phyloP scores from a whole-genome alignment of 495 filamentous ascomycete species.

The Xeromyces bisporus region DNA sequence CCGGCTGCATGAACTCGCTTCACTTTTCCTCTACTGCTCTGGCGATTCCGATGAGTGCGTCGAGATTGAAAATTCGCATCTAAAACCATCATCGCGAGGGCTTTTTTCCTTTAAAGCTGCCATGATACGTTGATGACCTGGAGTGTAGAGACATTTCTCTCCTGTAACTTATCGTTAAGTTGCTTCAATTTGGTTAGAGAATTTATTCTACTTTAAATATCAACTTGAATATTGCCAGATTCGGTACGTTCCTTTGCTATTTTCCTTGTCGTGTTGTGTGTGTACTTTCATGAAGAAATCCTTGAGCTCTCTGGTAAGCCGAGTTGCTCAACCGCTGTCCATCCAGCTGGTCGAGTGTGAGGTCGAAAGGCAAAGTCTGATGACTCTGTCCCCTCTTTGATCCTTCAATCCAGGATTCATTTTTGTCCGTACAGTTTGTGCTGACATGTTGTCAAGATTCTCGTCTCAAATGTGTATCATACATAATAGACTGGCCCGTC shows the following conservation, averaged over 20 bases:
- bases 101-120: constrained; percentile 51
- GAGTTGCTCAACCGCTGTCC: constrained; percentile 47
- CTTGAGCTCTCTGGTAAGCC: constrained; percentile 64
- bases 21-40: constrained; percentile 43
- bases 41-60: constrained; percentile 80
- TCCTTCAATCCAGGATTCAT: neutral
- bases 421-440: too few species aligned
- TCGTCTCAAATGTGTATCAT: too few species aligned
- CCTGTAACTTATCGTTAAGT: too few species aligned
- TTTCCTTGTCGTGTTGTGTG: neutral
- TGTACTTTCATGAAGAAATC: constrained; percentile 40
- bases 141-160: constrained; percentile 53
- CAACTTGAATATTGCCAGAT: too few species aligned
- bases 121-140: constrained; percentile 99
- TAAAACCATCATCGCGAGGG: constrained; percentile 99
- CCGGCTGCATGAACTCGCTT: constrained; percentile 45
- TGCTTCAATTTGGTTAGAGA: too few species aligned
- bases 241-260: neutral
- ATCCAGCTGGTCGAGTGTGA: constrained; percentile 55
- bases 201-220: too few species aligned
- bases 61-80: constrained; percentile 66
- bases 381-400: constrained; percentile 1
- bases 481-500: too few species aligned
- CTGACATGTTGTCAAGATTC: too few species aligned
- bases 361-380: constrained; percentile 61